A percentile compares a stretch with the other conserved stretches of the same genome.
Evolutionary conservation across 495 filamentous ascomycete species (phyloP).

Genomic region (Lophium mytilinum): DNA sequence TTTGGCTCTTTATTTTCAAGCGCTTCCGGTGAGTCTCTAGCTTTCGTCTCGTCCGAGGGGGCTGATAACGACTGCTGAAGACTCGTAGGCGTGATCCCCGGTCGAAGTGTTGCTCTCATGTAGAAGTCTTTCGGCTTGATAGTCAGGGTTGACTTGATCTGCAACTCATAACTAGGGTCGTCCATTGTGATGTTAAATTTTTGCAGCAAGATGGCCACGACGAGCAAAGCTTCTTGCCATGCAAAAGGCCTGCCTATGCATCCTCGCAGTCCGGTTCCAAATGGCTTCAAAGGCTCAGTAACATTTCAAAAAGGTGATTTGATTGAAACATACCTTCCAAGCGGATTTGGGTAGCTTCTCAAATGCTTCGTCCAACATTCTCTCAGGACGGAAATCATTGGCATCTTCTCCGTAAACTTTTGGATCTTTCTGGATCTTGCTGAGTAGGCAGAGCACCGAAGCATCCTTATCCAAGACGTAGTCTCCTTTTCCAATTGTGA

Average conservation of each 20-base stretch:
- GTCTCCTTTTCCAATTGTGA: neutral
- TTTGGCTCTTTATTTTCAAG: neutral
- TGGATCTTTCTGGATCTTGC: constrained; percentile 17
- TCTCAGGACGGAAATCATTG: constrained; percentile 54
- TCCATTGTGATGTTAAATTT: constrained; percentile 54
- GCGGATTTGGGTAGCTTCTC: constrained; percentile 48
- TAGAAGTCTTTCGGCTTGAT: constrained; percentile 63
- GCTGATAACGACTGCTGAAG: constrained; percentile 42
- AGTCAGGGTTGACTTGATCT: constrained; percentile 42
- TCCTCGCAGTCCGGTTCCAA: constrained; percentile 59
- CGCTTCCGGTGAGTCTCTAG: neutral
- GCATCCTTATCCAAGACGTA: constrained; percentile 4
- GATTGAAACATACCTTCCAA: constrained; percentile 37
- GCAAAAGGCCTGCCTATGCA: constrained; percentile 65
- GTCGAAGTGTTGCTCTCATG: constrained; percentile 53
- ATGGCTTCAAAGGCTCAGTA: constrained; percentile 36
- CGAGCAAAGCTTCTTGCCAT: constrained; percentile 52
- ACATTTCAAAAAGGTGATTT: neutral
- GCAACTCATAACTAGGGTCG: constrained; percentile 48
- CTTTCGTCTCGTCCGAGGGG: neutral
- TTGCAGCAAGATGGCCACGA: constrained; percentile 49
- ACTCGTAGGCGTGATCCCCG: constrained; percentile 46
- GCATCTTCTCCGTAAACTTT: constrained; percentile 44
- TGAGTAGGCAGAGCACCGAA: constrained; percentile 2
- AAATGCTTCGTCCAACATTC: constrained; percentile 58